Base-by-base conservation (phyloP, 495 filamentous ascomycete species). In the Hyaloscypha finlandica region DNA sequence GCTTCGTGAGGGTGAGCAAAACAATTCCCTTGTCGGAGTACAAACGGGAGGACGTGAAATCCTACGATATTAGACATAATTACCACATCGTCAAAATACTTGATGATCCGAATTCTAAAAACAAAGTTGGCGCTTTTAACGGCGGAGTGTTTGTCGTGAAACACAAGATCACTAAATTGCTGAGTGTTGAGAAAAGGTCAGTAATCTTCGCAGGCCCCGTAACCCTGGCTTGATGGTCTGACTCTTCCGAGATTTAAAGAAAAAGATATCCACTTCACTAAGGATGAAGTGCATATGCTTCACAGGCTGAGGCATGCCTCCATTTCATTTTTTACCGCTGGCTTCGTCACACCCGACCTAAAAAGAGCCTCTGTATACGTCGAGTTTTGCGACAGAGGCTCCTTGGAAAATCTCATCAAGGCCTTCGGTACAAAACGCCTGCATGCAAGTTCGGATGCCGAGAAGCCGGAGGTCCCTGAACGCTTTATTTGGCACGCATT, bases 401-500 rank as follows among this genome's bases (percentile, higher is more conserved):
- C 67, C 29, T 52, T 74, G 57, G 33, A 59, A 1, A 59, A 71
- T 52, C 8, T 74, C 20, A 68, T 72, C n/a, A 39, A 37, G 2
- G 30, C 45, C 14, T 70, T 58, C 20, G 8, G 4, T 5, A 25
- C 48, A 51, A 42, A 32, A 48, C 6, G 60, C 8, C n/a, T 1
- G 30, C 32, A 39, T 9, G 32, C 5, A 35, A 58, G 25, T 8
- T 20, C 1, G 35, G 35, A 19, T 53, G 8, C 33, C 11, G 37
- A 48, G 20, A 12, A 48, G 16, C 25, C 57, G 19, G 20, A 48
- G 9, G 35, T 69, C 3, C 69, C 75, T 5, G 76, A 77, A 59
- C 22, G 20, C 2, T 78, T 78, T 58, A 33, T 78, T 8, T 78
- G 76, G 76, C 70, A 77, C 25, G 67, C 54, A 8, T 77, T 77